Conservation (phyloP, 73 alveolate genomes). For the Symbiodinium natans region DNA sequence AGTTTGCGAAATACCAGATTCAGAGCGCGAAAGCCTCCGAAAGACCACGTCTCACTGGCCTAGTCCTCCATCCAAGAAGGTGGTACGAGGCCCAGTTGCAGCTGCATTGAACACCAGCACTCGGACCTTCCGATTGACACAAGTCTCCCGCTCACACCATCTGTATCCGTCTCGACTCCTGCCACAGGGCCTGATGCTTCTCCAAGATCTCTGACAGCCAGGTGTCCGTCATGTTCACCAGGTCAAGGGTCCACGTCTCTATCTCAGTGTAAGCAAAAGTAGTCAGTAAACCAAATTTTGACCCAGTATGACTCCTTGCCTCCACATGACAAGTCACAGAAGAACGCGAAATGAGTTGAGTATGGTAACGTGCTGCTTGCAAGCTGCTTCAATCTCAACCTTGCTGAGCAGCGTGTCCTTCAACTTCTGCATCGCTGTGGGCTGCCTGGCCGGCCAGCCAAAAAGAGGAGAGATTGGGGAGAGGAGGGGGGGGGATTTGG, state of each 20-base stretch:
- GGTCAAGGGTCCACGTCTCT: constrained; percentile 16
- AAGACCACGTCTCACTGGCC: no score
- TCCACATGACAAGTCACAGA: neutral
- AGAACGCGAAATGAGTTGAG: neutral
- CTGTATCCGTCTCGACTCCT: no score
- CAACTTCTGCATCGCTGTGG: neutral
- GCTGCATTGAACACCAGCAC: constrained; percentile 32
- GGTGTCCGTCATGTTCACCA: neutral
- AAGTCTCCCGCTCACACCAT: no score
- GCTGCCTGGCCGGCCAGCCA: neutral
- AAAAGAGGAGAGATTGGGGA: no score
- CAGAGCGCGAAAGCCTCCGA: no score
- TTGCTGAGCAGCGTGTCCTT: constrained; percentile 26
- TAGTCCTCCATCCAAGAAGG: constrained; percentile 10
- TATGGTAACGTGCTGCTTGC: neutral
- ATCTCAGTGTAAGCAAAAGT: neutral
- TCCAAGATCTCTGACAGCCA: constrained; percentile 26
- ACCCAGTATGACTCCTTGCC: no score
- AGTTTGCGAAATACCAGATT: no score
- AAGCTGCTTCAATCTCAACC: constrained; percentile 17
- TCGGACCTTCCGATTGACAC: neutral
- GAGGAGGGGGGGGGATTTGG: no score
- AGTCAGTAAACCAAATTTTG: no score
- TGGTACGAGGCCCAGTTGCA: neutral
- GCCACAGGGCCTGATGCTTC: neutral